Evolutionary conservation across 306 rosid genomes (phyloP).

Genomic region (Biancaea sappan): DNA sequence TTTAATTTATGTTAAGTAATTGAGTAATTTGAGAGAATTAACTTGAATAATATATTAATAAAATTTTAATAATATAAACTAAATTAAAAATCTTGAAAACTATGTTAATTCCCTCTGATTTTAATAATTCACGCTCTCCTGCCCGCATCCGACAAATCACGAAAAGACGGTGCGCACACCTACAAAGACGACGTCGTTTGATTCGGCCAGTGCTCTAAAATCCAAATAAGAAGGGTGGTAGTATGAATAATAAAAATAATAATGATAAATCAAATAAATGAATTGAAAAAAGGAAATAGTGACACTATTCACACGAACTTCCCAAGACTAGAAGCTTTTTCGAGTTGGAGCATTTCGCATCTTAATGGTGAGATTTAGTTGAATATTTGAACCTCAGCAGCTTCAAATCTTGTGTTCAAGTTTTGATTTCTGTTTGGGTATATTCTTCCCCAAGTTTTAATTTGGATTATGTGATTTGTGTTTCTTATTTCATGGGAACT

Average conservation of each 20-base stretch:
- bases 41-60: too few species aligned
- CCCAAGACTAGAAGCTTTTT: neutral
- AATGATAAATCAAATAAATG: neutral
- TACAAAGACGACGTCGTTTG: neutral
- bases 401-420: conserved; percentile 4
- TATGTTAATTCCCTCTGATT: too few species aligned
- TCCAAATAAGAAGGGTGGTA: neutral
- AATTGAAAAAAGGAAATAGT: neutral
- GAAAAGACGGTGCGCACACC: neutral
- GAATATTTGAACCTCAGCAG: neutral
- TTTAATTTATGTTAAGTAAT: too few species aligned
- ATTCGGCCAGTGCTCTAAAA: neutral
- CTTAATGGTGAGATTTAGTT: conserved; percentile 32
- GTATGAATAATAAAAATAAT: neutral
- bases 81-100: too few species aligned
- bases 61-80: too few species aligned
- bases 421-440: neutral
- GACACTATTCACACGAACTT: neutral
- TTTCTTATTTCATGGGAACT: neutral
- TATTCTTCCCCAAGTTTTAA: neutral
- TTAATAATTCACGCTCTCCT: too few species aligned
- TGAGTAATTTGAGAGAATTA: too few species aligned
- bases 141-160: neutral
- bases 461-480: neutral
- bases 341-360: conserved; percentile 9